These are phyloP conservation scores for Albugo laibachii DNA, from an alignment of 352 stramenopile genomes.

Conservation along the genomic window DNA sequence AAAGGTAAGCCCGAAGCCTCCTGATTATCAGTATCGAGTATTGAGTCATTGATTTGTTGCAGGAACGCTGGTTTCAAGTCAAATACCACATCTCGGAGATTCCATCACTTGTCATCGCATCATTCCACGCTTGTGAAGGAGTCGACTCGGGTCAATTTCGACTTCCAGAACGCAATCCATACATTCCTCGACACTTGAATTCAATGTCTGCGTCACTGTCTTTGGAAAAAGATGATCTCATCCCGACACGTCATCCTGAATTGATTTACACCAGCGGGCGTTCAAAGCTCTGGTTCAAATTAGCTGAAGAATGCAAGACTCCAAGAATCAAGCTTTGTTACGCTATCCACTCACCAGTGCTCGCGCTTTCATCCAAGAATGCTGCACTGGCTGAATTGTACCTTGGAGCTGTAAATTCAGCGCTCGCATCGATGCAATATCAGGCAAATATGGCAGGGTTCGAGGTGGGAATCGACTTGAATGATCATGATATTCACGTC, in stretches of 20 bases:
- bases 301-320: slow-evolving; percentile 25
- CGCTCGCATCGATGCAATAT: slow-evolving; percentile 51
- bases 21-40: neutral
- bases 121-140: too few species aligned
- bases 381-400: slow-evolving; percentile 33
- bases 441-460: slow-evolving; percentile 49
- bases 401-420: slow-evolving; percentile 34
- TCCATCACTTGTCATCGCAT: too few species aligned
- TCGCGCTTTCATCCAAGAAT: slow-evolving; percentile 16
- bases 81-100: neutral
- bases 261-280: slow-evolving; percentile 8
- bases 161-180: slow-evolving; percentile 34
- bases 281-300: slow-evolving; percentile 39
- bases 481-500: slow-evolving; percentile 10
- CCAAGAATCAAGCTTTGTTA: slow-evolving; percentile 34
- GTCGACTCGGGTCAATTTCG: neutral
- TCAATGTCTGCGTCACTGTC: slow-evolving; percentile 29
- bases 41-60: neutral
- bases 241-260: slow-evolving; percentile 11
- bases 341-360: slow-evolving; percentile 26
- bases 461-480: slow-evolving; percentile 39
- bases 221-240: slow-evolving; percentile 11
- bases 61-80: neutral
- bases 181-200: slow-evolving; percentile 28
- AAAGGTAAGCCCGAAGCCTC: neutral